These are phyloP conservation scores for Rhizomucor pusillus DNA, from an alignment of 371 early-diverging fungal genomes.

Conservation along the genomic window DNA sequence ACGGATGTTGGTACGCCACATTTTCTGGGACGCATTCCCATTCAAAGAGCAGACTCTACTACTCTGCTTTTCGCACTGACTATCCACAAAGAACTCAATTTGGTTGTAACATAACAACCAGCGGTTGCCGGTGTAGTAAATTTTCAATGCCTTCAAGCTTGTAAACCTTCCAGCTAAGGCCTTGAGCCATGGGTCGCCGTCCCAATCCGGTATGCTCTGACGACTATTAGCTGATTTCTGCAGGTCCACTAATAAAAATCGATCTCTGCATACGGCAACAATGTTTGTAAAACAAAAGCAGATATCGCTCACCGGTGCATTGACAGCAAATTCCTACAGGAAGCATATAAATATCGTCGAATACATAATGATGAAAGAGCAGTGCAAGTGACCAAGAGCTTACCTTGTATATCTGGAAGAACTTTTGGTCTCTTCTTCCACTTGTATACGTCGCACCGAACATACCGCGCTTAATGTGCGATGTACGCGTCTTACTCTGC, in stretches of 20 bases:
- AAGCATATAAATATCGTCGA: no score
- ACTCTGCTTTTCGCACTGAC: no score
- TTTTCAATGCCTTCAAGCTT: conserved; percentile 64
- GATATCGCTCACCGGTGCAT: conserved; percentile 60
- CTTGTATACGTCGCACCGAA: neutral
- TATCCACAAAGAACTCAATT: conserved; percentile 84
- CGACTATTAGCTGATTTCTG: conserved; percentile 48
- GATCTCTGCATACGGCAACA: conserved; percentile 67
- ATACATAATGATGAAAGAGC: no score
- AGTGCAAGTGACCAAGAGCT: neutral
- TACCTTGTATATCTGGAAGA: conserved; percentile 19
- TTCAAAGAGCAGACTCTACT: conserved; percentile 16
- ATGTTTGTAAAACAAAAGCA: conserved; percentile 62
- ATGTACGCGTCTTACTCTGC: neutral
- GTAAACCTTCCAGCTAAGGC: conserved; percentile 69
- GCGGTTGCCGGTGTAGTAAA: conserved; percentile 62
- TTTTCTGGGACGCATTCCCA: conserved; percentile 47
- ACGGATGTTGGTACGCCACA: conserved; percentile 66
- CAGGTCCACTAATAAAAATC: conserved; percentile 73
- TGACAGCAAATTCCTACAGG: conserved; percentile 75
- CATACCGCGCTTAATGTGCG: no score
- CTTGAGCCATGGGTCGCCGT: conserved; percentile 68
- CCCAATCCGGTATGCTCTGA: conserved; percentile 21
- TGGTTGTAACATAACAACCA: conserved; percentile 83
- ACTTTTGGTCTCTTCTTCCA: conserved; percentile 11